These are phyloP conservation scores for Mentha longifolia DNA, from an alignment of 257 asterid species.

Conservation along the genomic window DNA sequence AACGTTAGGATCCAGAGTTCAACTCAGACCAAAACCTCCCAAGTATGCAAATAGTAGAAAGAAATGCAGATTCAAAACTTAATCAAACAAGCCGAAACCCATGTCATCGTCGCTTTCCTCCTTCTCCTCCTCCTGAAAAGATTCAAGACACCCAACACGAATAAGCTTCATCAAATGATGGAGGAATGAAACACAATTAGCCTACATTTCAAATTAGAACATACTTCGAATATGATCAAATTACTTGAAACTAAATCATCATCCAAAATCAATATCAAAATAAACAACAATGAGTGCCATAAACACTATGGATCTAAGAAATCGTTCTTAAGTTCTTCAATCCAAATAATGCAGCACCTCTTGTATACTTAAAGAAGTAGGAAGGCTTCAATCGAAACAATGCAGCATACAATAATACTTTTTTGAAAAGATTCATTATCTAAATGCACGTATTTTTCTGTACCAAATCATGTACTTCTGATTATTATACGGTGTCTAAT, in stretches of 20 bases:
- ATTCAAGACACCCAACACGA: background rate
- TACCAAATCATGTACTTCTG: too few relatives aligned
- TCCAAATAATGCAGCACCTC: background rate
- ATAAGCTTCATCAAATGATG: background rate
- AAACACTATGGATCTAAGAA: too few relatives aligned
- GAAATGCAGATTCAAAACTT: constrained; percentile 28
- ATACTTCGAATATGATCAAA: background rate
- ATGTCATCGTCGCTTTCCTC: constrained; percentile 62
- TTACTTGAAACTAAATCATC: background rate
- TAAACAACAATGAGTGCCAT: background rate
- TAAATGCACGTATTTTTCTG: too few relatives aligned
- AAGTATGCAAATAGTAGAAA: background rate
- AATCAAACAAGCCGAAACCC: constrained; percentile 61
- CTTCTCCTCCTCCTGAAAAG: constrained; percentile 55
- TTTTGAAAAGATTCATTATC: too few relatives aligned
- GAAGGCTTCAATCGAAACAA: background rate
- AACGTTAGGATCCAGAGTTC: constrained; percentile 14
- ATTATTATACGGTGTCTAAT: too few relatives aligned
- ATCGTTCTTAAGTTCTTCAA: background rate
- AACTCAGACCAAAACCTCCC: constrained; percentile 1
- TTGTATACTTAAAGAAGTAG: too few relatives aligned
- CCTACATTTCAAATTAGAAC: background rate
- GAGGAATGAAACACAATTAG: background rate
- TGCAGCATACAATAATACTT: too few relatives aligned
- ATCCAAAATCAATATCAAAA: background rate